These are phyloP conservation scores for Penicillium salamii DNA, from an alignment of 495 filamentous ascomycete genomes.

Conservation along the genomic window DNA sequence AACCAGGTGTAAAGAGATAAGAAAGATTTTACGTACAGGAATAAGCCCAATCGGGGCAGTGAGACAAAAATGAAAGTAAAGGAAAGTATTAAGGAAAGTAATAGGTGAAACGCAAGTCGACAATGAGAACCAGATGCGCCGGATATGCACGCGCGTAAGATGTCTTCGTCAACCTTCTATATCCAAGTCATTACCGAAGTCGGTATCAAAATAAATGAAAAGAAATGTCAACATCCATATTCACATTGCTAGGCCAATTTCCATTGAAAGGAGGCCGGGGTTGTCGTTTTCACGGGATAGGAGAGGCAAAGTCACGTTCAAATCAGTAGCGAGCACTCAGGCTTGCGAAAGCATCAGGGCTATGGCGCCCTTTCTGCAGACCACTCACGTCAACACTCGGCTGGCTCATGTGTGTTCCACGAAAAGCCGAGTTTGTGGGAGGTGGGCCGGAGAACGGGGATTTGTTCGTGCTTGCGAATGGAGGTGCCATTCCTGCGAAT, in stretches of 20 bases:
- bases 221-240: conserved; percentile 6
- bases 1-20: too few species aligned
- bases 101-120: conserved; percentile 5
- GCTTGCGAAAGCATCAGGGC: conserved; percentile 95
- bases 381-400: conserved; percentile 83
- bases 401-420: conserved; percentile 68
- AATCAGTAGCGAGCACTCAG: conserved; percentile 65
- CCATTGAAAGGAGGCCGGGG: not conserved
- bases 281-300: not conserved
- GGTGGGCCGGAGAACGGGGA: conserved; percentile 12
- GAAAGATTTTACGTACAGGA: not conserved
- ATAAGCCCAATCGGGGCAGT: not conserved
- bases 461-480: conserved; percentile 12
- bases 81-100: not conserved
- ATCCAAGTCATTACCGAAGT: conserved; percentile 10
- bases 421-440: conserved; percentile 12
- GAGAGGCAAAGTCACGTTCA: not conserved
- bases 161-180: conserved; percentile 22
- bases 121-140: conserved; percentile 10
- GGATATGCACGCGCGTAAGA: conserved; percentile 18
- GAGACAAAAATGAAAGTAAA: not conserved
- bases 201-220: conserved; percentile 5
- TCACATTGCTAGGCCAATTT: conserved; percentile 2
- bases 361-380: conserved; percentile 78
- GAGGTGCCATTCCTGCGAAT: conserved; percentile 9